Base-by-base conservation (phyloP, 495 filamentous ascomycete species). In the Hamigera avellanea region DNA sequence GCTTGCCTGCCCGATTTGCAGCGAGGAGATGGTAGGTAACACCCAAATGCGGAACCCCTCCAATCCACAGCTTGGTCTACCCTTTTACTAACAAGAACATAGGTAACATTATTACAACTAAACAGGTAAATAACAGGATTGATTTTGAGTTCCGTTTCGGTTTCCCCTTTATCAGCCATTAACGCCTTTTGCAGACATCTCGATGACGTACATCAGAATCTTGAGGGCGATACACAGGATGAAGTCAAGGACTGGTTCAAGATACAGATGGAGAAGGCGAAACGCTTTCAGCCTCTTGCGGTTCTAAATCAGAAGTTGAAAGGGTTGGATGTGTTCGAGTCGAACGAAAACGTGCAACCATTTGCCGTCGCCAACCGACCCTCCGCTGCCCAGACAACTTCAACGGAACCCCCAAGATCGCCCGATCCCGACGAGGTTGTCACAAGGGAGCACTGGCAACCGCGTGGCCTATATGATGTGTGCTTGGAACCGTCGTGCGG, bases 191-290 rank as follows among this genome's bases (percentile, higher is more conserved):
- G 13, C 37, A 83, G 83, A 52, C 91, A 98, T 58, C 80, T 98
- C 45, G 91, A 98, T 61, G 93, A 96, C 49, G 68, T 73, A 26
- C 91, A 98, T 61, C 81, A 87, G 43, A 86, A 95, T 44, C 71
- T 96, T n/a, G 86, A 93, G 56, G 85, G 86, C 39, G 73, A 83
- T 35, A 83, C 85, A 48, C 93, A 96, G 51, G 89, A 95, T 58
- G 86, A 98, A 61, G 89, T 95, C 42, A 93, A 93, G 63, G 89
- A 83, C 36, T 98, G 91, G 91, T 95, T 98, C 67, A 81, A 91
- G 59, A 80, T 82, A 44, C 91, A 95, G 56, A 93, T 98, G 67
- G 72, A 83, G 33, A 95, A 94, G 55, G 93, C 91, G 13, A 95
- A 93, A 58, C 78, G 77, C 26, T 98, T 98, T 55, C 93, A 98